Evolutionary conservation across 1,139 yeast genomes (phyloP).

Genomic region (Yamadazyma songkhlaensis): DNA sequence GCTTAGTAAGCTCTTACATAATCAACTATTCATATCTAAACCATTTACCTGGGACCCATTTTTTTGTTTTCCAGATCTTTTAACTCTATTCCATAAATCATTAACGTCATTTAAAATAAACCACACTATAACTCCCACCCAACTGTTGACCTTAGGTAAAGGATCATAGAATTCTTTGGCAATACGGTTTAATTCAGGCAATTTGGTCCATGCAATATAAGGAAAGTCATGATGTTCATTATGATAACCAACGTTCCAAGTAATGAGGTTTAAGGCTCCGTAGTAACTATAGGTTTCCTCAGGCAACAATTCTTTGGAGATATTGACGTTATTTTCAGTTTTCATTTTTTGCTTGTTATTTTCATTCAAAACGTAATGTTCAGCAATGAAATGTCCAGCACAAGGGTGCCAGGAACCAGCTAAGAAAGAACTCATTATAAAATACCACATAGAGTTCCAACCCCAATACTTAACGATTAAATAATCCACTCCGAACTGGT

Average conservation of each 20-base stretch:
- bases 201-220: constrained; percentile 83
- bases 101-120: constrained; percentile 69
- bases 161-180: constrained; percentile 84
- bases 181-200: constrained; percentile 60
- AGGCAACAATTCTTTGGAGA: constrained; percentile 43
- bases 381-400: constrained; percentile 95
- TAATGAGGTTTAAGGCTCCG: constrained; percentile 70
- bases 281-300: constrained; percentile 87
- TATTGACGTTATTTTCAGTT: constrained; percentile 21
- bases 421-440: constrained; percentile 73
- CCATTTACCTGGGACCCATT: constrained; percentile 25
- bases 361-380: constrained; percentile 72
- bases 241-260: constrained; percentile 94
- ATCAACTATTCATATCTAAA: constrained; percentile 15
- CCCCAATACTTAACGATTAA: constrained; percentile 62
- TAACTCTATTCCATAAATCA: constrained; percentile 76
- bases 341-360: constrained; percentile 45
- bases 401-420: constrained; percentile 94
- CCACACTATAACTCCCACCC: constrained; percentile 75
- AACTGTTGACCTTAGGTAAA: constrained; percentile 71
- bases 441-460: constrained; percentile 59
- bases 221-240: constrained; percentile 97
- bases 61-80: constrained; percentile 49
- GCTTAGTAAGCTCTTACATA: background rate
- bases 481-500: constrained; percentile 58